Conservation (phyloP, 805 yeast species). For the Alloascoidea africana region DNA sequence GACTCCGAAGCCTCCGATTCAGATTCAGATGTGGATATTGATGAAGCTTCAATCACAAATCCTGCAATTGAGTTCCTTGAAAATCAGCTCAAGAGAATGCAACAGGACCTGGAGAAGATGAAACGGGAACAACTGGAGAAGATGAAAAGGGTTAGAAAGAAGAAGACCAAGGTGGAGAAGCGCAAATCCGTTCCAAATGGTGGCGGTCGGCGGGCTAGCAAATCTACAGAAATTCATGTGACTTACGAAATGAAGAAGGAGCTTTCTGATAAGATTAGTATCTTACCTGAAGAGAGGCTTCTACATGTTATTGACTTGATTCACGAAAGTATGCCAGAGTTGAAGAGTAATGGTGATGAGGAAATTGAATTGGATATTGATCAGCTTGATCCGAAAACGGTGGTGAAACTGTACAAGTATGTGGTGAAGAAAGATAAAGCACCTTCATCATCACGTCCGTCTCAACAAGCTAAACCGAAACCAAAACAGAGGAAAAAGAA, state of each 20-base stretch:
- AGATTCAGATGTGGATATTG: conserved; percentile 37
- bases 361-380: conserved; percentile 97
- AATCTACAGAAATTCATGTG: conserved; percentile 23
- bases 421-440: conserved; percentile 38
- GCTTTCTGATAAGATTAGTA: conserved; percentile 68
- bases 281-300: conserved; percentile 57
- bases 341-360: conserved; percentile 48
- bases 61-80: conserved; percentile 87
- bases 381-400: conserved; percentile 70
- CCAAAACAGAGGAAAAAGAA: conserved; percentile 24
- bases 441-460: conserved; percentile 6
- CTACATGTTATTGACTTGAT: conserved; percentile 76
- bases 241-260: conserved; percentile 96
- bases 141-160: conserved; percentile 24
- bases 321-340: conserved; percentile 57
- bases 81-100: conserved; percentile 75
- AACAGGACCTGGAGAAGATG: conserved; percentile 67
- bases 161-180: conserved; percentile 14
- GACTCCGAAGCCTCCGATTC: conserved; percentile 22
- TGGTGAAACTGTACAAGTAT: conserved; percentile 70
- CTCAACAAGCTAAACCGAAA: conserved; percentile 5
- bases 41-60: conserved; percentile 53
- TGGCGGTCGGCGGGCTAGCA: conserved; percentile 4
- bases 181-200: not conserved
- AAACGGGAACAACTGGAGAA: conserved; percentile 42